These are phyloP conservation scores for Coniosporium tulheliwenetii DNA, from an alignment of 2,329 filamentous ascomycete species.

Conservation along the genomic window DNA sequence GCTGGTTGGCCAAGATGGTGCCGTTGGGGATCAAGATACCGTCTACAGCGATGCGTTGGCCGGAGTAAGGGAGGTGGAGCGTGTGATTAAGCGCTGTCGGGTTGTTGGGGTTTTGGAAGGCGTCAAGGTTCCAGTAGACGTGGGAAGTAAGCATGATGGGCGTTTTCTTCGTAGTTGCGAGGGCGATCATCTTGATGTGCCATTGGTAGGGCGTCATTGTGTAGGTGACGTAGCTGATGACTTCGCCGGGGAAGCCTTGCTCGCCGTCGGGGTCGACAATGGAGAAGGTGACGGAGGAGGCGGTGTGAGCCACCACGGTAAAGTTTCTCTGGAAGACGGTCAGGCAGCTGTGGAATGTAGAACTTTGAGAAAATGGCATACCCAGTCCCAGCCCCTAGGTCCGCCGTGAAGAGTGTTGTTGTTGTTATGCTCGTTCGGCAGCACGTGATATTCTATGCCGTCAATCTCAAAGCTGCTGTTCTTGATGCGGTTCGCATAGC, in stretches of 20 bases:
- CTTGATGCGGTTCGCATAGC: slow-evolving; percentile 70
- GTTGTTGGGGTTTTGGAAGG: slow-evolving; percentile 59
- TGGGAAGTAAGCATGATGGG: slow-evolving; percentile 69
- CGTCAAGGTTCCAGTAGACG: slow-evolving; percentile 73
- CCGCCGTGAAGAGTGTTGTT: slow-evolving; percentile 53
- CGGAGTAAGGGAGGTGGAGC: slow-evolving; percentile 56
- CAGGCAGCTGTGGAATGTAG: neutral
- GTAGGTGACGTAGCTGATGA: slow-evolving; percentile 61
- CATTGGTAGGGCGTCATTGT: slow-evolving; percentile 50
- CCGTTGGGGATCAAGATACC: slow-evolving; percentile 31
- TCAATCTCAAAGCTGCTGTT: slow-evolving; percentile 60
- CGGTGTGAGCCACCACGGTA: slow-evolving; percentile 53
- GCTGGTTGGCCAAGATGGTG: slow-evolving; percentile 51
- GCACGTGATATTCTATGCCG: slow-evolving; percentile 41
- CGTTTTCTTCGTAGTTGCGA: slow-evolving; percentile 58
- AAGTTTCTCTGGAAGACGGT: slow-evolving; percentile 43
- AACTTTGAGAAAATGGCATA: neutral
- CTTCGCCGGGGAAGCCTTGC: slow-evolving; percentile 65
- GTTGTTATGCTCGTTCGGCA: slow-evolving; percentile 41
- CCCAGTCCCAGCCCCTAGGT: slow-evolving; percentile 55
- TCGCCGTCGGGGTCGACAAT: slow-evolving; percentile 58
- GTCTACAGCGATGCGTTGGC: slow-evolving; percentile 52
- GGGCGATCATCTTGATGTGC: slow-evolving; percentile 58
- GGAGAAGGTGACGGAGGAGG: slow-evolving; percentile 57
- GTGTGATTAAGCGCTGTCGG: slow-evolving; percentile 53